Percentiles rank a stretch among this genome's conserved stretches.
Conservation (phyloP, 306 rosid genomes). For the Vigna trinervia region DNA sequence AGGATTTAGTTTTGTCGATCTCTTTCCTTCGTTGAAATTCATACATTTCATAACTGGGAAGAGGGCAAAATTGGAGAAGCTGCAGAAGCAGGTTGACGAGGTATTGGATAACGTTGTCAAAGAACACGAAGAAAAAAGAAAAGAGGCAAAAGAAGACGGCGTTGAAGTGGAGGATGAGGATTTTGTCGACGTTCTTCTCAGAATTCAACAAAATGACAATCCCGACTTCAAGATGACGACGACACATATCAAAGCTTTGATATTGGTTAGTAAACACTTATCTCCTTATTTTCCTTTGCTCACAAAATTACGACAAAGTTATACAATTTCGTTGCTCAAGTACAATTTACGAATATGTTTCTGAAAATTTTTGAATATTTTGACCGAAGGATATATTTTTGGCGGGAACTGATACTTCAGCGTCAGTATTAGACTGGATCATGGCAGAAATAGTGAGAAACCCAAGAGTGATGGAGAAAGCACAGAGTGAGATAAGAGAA, state of each 20-base stretch:
- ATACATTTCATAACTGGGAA: background rate
- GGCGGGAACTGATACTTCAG: constrained; percentile 27
- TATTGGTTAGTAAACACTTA: constrained; percentile 29
- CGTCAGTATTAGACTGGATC: constrained; percentile 23
- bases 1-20: constrained; percentile 30
- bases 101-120: background rate
- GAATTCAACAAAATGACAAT: constrained; percentile 20
- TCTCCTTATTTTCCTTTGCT: background rate
- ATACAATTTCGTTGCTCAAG: no score
- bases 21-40: constrained; percentile 41
- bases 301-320: no score
- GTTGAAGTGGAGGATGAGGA: constrained; percentile 1
- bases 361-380: background rate
- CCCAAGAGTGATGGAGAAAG: constrained; percentile 18
- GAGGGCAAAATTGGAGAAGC: background rate
- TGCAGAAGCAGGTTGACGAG: constrained; percentile 19
- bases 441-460: constrained; percentile 40
- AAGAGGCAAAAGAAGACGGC: background rate
- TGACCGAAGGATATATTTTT: background rate
- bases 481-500: constrained; percentile 34
- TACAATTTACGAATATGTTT: background rate
- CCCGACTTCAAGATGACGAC: constrained; percentile 6
- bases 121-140: constrained; percentile 17
- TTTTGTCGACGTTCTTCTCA: constrained; percentile 41
- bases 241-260: constrained; percentile 35